phyloP scores from a whole-genome alignment of 2,329 filamentous ascomycete genomes.

The Ceratocystis smalleyi region DNA sequence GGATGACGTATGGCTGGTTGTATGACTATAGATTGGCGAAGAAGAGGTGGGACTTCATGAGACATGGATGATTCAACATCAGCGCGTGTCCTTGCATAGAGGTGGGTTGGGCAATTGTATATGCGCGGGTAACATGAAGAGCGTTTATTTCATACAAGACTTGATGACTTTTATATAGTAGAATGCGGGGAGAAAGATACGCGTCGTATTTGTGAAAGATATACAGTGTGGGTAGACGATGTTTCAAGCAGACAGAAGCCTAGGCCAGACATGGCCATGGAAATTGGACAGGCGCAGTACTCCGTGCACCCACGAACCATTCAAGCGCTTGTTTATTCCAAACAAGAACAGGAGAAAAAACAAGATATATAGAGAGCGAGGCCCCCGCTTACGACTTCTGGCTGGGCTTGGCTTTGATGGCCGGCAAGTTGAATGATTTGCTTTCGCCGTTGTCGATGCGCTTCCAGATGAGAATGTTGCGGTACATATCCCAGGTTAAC shows the following conservation, averaged over 20 bases:
- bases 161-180: neutral
- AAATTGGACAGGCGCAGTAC: neutral
- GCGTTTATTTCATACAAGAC: neutral
- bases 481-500: slow-evolving; percentile 59
- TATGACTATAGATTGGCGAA: neutral
- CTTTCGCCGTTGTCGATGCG: slow-evolving; percentile 48
- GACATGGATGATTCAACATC: neutral
- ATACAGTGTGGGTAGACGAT: neutral
- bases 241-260: neutral
- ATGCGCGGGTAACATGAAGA: neutral
- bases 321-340: neutral
- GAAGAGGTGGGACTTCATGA: neutral
- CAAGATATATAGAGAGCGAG: neutral
- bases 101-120: neutral
- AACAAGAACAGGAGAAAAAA: neutral
- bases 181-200: too few species aligned
- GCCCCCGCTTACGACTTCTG: neutral
- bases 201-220: neutral
- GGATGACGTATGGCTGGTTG: neutral
- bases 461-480: slow-evolving; percentile 48
- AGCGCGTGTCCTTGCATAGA: neutral
- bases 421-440: slow-evolving; percentile 48
- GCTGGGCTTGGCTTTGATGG: slow-evolving; percentile 41
- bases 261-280: neutral
- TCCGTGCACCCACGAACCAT: neutral